These are phyloP conservation scores for Hygrophoropsis aurantiaca DNA, from an alignment of 768 basidiomycete genomes.

Conservation along the genomic window DNA sequence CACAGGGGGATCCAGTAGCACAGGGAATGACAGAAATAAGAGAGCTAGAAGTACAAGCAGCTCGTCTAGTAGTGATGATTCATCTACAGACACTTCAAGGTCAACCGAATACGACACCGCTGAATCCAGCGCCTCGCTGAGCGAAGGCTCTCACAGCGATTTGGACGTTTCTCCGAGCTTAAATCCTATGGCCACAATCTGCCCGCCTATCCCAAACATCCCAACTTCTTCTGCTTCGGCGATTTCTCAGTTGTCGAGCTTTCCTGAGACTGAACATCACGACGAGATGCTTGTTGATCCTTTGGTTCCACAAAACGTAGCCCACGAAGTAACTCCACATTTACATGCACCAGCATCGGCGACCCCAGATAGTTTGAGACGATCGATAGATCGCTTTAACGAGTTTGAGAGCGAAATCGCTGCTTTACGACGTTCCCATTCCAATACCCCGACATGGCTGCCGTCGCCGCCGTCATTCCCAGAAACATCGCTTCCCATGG, in stretches of 20 bases:
- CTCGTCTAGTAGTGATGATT: conserved; percentile 37
- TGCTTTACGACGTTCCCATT: conserved; percentile 42
- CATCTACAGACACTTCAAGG: conserved; percentile 33
- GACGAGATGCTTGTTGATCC: conserved; percentile 52
- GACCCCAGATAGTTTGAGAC: conserved; percentile 39
- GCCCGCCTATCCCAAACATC: conserved; percentile 20
- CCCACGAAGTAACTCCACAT: conserved; percentile 12
- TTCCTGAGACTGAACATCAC: conserved; percentile 46
- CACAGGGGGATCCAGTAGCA: conserved; percentile 12
- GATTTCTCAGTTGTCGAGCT: conserved; percentile 31
- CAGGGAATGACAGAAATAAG: conserved; percentile 54
- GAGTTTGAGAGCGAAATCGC: conserved; percentile 55
- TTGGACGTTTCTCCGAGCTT: conserved; percentile 7
- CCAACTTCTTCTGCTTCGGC: conserved; percentile 15
- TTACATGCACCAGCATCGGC: conserved; percentile 13
- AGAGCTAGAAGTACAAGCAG: conserved; percentile 56
- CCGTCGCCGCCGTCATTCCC: conserved; percentile 23
- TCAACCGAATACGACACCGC: conserved; percentile 37
- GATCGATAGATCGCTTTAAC: conserved; percentile 51
- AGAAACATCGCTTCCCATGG: conserved; percentile 10
- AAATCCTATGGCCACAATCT: conserved; percentile 8
- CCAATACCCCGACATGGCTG: conserved; percentile 20
- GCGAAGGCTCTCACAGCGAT: conserved; percentile 20
- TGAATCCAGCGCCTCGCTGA: conserved; percentile 32
- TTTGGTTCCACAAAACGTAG: conserved; percentile 20